A percentile compares a stretch with the other conserved stretches of the same genome.
phyloP scores from a whole-genome alignment of 352 stramenopile species.

The Globisporangium cystogenes region DNA sequence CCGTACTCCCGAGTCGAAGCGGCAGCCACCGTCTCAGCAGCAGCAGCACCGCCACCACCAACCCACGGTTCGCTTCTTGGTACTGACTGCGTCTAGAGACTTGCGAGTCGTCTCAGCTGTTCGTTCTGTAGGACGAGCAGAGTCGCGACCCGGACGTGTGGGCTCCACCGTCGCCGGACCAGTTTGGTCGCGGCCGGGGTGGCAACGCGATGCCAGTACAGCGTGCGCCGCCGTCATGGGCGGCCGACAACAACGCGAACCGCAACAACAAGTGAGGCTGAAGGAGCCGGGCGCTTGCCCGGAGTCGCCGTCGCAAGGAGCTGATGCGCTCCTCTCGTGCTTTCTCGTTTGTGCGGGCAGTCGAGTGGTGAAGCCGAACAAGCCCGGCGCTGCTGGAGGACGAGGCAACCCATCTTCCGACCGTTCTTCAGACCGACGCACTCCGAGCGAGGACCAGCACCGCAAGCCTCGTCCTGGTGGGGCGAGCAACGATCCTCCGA shows the following conservation, averaged over 20 bases:
- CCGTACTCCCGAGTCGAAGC: constrained; percentile 29
- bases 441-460: constrained; percentile 50
- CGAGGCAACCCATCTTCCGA: constrained; percentile 17
- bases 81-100: neutral
- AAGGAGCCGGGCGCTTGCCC: too few relatives aligned
- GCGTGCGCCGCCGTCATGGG: constrained; percentile 45
- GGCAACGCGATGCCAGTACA: constrained; percentile 11
- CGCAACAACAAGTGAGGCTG: constrained; percentile 20
- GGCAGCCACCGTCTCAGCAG: too few relatives aligned
- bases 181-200: constrained; percentile 20
- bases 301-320: neutral
- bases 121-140: constrained; percentile 16
- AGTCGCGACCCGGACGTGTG: constrained; percentile 65
- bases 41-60: constrained; percentile 7
- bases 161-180: constrained; percentile 60
- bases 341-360: constrained; percentile 13
- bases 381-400: constrained; percentile 8
- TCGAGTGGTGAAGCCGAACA: constrained; percentile 27
- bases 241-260: constrained; percentile 38
- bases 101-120: too few relatives aligned
- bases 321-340: neutral
- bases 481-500: constrained; percentile 14
- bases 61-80: neutral
- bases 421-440: constrained; percentile 39
- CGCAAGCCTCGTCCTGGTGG: constrained; percentile 27